Conservation (phyloP, 495 filamentous ascomycete species). For the Penicillium verhagenii region DNA sequence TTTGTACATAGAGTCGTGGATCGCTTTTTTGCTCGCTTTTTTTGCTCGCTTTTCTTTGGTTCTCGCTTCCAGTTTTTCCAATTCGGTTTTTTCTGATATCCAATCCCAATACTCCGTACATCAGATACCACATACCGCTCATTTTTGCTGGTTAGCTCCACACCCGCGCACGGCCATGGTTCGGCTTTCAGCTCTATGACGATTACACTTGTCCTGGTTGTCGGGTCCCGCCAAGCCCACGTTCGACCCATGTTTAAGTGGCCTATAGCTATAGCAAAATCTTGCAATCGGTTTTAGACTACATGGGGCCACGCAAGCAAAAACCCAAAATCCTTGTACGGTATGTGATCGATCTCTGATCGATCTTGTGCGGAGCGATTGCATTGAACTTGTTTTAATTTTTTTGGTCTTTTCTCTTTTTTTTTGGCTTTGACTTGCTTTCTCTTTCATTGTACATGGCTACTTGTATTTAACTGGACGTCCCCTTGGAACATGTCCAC, state of each 20-base stretch:
- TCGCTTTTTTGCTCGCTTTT: background rate
- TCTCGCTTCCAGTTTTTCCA: too few relatives aligned
- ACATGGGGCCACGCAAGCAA: background rate
- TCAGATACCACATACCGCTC: too few relatives aligned
- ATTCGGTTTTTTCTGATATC: slow-evolving; percentile 19
- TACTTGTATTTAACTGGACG: slow-evolving; percentile 6
- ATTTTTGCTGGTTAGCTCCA: too few relatives aligned
- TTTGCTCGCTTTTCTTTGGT: background rate
- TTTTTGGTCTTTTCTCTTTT: too few relatives aligned
- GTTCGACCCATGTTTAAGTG: background rate
- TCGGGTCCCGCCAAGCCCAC: slow-evolving; percentile 19
- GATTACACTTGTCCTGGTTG: slow-evolving; percentile 20
- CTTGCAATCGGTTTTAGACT: too few relatives aligned
- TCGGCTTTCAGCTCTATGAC: slow-evolving; percentile 14
- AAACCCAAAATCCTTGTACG: background rate
- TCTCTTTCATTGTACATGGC: background rate
- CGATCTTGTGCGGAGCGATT: background rate
- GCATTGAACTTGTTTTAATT: background rate
- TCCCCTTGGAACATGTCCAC: slow-evolving; percentile 38
- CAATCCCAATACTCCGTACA: slow-evolving; percentile 2
- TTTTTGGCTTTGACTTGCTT: too few relatives aligned
- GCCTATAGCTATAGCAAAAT: too few relatives aligned
- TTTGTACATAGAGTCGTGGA: background rate
- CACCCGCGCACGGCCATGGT: slow-evolving; percentile 4
- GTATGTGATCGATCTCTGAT: background rate